Evolutionary conservation across 2,329 filamentous ascomycete species (phyloP), one percentile per base, ranked within the genome.

Genomic region (Pseudogymnoascus verrucosus): DNA sequence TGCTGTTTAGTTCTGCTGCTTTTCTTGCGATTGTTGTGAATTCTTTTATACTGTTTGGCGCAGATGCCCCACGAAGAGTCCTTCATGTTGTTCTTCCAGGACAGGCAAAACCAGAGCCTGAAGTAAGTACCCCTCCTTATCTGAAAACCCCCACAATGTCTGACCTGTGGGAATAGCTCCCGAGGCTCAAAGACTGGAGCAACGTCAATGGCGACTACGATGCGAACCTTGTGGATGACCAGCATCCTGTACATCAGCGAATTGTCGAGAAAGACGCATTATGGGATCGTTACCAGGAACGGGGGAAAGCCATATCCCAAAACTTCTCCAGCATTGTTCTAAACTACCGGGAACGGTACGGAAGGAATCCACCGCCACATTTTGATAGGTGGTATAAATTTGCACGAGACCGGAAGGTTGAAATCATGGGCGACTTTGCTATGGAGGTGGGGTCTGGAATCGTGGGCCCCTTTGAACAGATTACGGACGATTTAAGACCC

Each of bases 341-440:
- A 3, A 80, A 78, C 21, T 88, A 88, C 70, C 79, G 85, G 64
- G 71, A 75, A 26, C 78, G 79, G 59, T 78, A 85, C 65, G 84
- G 83, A 21, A 78, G 84, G 23, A 83, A 87, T 68, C 85, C 84
- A 1, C 85, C 85, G 3, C 85, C 85, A 0, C 83, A 82, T n/a
- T 88, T 88, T 69, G 79, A 84, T 65, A 74, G 78, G 57, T 88
- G 85, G 85, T 80, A 83, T 68, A 73, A 76, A 34, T 84, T 82
- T 63, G 84, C 85, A 5, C 68, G 74, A 19, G 76, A 80, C 26
- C 76, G 76, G 47, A 75, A 83, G 37, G 80, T 82, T n/a, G 73
- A 86, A 63, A 76, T 87, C 8, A 77, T 88, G 40, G 85, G 88
- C 69, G 81, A 85, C 62, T 88, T 86, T 31, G 4, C 26, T 19